Conservation (phyloP, 306 rosid genomes). For the Gastrolobium villosum region DNA sequence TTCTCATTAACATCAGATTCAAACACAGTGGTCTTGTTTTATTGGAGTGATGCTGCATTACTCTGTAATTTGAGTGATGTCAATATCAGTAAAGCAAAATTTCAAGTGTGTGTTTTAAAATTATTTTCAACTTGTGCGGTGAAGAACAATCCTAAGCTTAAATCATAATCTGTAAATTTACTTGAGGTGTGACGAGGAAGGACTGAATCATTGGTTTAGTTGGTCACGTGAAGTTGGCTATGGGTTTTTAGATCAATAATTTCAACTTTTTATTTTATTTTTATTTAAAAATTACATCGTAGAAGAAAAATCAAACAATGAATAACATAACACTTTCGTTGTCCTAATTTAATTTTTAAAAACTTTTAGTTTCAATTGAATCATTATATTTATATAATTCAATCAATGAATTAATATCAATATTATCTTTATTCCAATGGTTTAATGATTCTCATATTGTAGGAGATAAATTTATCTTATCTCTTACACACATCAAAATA, state of each 20-base stretch:
- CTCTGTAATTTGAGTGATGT: conserved; percentile 35
- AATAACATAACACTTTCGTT: background rate
- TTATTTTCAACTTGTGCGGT: conserved; percentile 9
- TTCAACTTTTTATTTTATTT: no score
- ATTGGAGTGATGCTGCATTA: background rate
- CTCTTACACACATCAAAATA: no score
- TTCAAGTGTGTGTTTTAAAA: conserved; percentile 41
- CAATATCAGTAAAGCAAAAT: conserved; percentile 47
- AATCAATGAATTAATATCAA: no score
- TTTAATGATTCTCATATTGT: no score
- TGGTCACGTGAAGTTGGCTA: background rate
- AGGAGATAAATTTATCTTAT: no score
- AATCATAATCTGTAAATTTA: background rate
- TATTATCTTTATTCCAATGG: no score
- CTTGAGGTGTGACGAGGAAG: background rate
- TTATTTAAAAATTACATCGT: background rate
- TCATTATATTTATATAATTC: background rate
- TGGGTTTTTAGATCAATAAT: background rate
- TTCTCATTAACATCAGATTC: conserved; percentile 37
- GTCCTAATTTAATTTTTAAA: background rate
- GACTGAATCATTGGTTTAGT: background rate
- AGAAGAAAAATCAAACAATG: background rate
- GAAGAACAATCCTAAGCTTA: background rate
- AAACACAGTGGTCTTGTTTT: conserved; percentile 13
- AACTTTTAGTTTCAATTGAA: background rate